These are phyloP conservation scores for Podochytrium sp. DNA, from an alignment of 192 early-diverging fungal genomes.

Conservation along the genomic window DNA sequence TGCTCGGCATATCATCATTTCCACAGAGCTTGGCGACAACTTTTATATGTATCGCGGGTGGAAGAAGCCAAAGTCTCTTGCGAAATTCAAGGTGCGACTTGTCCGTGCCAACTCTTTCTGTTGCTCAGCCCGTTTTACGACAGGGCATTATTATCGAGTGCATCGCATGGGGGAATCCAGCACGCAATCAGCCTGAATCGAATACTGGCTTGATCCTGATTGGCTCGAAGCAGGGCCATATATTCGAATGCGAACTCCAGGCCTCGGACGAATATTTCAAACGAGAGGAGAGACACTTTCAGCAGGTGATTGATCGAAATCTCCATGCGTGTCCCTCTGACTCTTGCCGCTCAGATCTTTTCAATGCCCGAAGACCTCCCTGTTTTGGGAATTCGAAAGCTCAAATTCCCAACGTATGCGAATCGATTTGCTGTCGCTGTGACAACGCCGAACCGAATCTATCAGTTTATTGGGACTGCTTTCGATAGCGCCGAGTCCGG, in stretches of 20 bases:
- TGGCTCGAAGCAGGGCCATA: constrained; percentile 78
- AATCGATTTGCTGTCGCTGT: constrained; percentile 81
- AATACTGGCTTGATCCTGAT: constrained; percentile 85
- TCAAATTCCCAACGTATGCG: constrained; percentile 74
- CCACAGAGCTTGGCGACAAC: constrained; percentile 87
- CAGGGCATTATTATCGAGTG: constrained; percentile 81
- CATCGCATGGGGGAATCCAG: constrained; percentile 84
- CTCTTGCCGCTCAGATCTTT: too few species aligned
- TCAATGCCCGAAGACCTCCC: constrained; percentile 72
- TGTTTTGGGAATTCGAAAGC: constrained; percentile 81
- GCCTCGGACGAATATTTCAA: constrained; percentile 84
- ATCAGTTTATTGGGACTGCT: constrained; percentile 82
- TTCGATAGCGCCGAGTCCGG: constrained; percentile 56
- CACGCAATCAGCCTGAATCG: constrained; percentile 49
- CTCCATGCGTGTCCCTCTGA: background rate
- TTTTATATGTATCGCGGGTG: constrained; percentile 88
- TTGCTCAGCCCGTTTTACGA: background rate
- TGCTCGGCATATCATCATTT: constrained; percentile 85
- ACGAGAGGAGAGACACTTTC: constrained; percentile 79
- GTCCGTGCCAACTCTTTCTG: background rate
- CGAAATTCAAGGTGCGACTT: constrained; percentile 73
- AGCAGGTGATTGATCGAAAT: constrained; percentile 47
- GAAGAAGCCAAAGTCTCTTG: constrained; percentile 79
- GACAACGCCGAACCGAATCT: constrained; percentile 84
- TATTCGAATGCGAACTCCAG: constrained; percentile 90